A percentile compares a stretch with the other conserved stretches of the same genome.
Conservation (phyloP, 805 yeast species). For the Candida glaebosa region DNA sequence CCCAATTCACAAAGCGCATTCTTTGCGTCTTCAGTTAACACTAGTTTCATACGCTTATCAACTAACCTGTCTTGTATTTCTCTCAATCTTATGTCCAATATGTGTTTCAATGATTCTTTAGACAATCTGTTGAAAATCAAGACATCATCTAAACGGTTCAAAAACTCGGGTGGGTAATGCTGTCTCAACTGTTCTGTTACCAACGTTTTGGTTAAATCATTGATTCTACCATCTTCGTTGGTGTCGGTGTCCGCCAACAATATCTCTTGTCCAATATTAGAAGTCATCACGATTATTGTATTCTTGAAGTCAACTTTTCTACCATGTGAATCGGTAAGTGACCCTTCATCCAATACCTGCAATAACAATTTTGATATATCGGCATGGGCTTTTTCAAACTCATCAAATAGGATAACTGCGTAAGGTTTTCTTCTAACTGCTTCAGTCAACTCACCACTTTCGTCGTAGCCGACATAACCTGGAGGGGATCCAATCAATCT, state of each 20-base stretch:
- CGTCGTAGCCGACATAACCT: slow-evolving; percentile 95
- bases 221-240: slow-evolving; percentile 59
- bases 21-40: slow-evolving; percentile 61
- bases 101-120: slow-evolving; percentile 65
- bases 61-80: slow-evolving; percentile 78
- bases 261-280: slow-evolving; percentile 92
- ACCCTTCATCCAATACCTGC: slow-evolving; percentile 95
- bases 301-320: slow-evolving; percentile 91
- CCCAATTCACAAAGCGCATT: slow-evolving; percentile 81
- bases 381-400: slow-evolving; percentile 94
- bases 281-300: slow-evolving; percentile 93
- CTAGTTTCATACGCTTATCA: slow-evolving; percentile 69
- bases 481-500: slow-evolving; percentile 97
- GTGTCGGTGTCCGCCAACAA: slow-evolving; percentile 61
- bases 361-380: slow-evolving; percentile 87
- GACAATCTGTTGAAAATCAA: slow-evolving; percentile 89
- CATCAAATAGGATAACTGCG: slow-evolving; percentile 89
- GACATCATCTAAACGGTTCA: slow-evolving; percentile 93
- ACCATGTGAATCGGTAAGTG: slow-evolving; percentile 92
- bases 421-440: slow-evolving; percentile 95
- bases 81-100: slow-evolving; percentile 77
- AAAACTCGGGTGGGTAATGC: slow-evolving; percentile 89
- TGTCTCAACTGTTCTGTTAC: slow-evolving; percentile 68
- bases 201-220: slow-evolving; percentile 47
- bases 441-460: slow-evolving; percentile 94